A percentile compares a stretch with the other conserved stretches of the same genome.
Conservation (phyloP, 768 basidiomycete species). For the Kwoniella shandongensis region DNA sequence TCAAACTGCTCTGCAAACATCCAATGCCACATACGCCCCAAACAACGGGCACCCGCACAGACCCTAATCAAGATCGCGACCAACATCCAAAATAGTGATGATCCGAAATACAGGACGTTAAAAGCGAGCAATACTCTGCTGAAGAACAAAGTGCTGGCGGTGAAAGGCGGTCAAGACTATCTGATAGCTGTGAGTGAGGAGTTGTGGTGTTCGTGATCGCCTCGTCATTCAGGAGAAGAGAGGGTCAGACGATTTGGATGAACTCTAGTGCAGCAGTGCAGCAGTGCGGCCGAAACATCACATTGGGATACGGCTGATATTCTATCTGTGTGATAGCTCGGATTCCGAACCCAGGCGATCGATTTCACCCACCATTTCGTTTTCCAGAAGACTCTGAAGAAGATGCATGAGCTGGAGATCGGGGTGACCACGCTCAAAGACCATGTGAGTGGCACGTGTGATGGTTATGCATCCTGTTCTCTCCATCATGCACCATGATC, state of each 20-base stretch:
- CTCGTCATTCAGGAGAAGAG: neutral
- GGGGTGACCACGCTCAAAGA: slow-evolving; percentile 34
- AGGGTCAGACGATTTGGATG: no score
- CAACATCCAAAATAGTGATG: slow-evolving; percentile 35
- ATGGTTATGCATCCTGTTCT: no score
- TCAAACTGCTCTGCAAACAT: no score
- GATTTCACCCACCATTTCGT: slow-evolving; percentile 36
- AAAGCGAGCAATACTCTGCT: slow-evolving; percentile 36
- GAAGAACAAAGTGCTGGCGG: slow-evolving; percentile 40
- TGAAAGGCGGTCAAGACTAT: slow-evolving; percentile 42
- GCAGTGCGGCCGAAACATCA: no score
- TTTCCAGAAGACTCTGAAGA: slow-evolving; percentile 27
- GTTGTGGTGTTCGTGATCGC: neutral
- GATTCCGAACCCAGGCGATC: slow-evolving; percentile 37
- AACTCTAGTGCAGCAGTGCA: no score
- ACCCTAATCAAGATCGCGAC: slow-evolving; percentile 45
- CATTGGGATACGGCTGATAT: no score
- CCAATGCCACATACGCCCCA: no score
- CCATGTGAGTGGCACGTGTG: slow-evolving; percentile 43
- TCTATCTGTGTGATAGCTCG: slow-evolving; percentile 27
- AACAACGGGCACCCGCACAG: no score
- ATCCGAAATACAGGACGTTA: slow-evolving; percentile 38
- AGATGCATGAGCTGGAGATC: slow-evolving; percentile 36
- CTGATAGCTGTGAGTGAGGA: slow-evolving; percentile 39
- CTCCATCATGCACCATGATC: no score